These are phyloP conservation scores for Cyclostephanos tholiformis DNA, from an alignment of 108 stramenopile genomes.

Conservation along the genomic window DNA sequence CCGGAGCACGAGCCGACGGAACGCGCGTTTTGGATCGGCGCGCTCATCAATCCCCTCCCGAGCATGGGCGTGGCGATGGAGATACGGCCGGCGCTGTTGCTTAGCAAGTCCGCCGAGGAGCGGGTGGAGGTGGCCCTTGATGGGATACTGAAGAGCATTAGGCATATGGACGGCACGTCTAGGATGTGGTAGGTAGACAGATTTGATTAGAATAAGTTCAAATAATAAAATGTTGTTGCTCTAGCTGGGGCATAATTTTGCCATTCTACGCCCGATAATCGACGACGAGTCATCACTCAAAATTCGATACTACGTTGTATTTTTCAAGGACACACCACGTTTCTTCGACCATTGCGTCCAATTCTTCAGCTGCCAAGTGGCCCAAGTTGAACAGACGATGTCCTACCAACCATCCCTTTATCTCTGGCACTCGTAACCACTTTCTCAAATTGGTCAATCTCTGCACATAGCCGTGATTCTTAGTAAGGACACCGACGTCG, in stretches of 20 bases:
- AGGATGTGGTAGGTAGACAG: constrained; percentile 38
- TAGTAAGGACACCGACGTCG: constrained; percentile 6
- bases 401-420: constrained; percentile 13
- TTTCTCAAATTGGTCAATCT: constrained; percentile 5
- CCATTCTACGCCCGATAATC: no score
- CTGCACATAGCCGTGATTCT: constrained; percentile 17
- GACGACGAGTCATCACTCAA: no score
- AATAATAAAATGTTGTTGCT: no score
- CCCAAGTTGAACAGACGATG: constrained; percentile 26
- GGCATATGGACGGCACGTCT: constrained; percentile 68
- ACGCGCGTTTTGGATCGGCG: constrained; percentile 81
- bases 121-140: constrained; percentile 64
- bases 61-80: constrained; percentile 78
- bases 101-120: constrained; percentile 63
- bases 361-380: constrained; percentile 2
- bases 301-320: neutral
- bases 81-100: constrained; percentile 65
- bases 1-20: constrained; percentile 64
- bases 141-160: constrained; percentile 58
- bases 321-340: constrained; percentile 8
- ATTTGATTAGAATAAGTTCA: no score
- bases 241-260: no score
- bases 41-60: constrained; percentile 77
- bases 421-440: constrained; percentile 16
- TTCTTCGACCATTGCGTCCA: constrained; percentile 18